Evolutionary conservation across 768 basidiomycete species (phyloP).

Genomic region (Lanmaoa rubissima): DNA sequence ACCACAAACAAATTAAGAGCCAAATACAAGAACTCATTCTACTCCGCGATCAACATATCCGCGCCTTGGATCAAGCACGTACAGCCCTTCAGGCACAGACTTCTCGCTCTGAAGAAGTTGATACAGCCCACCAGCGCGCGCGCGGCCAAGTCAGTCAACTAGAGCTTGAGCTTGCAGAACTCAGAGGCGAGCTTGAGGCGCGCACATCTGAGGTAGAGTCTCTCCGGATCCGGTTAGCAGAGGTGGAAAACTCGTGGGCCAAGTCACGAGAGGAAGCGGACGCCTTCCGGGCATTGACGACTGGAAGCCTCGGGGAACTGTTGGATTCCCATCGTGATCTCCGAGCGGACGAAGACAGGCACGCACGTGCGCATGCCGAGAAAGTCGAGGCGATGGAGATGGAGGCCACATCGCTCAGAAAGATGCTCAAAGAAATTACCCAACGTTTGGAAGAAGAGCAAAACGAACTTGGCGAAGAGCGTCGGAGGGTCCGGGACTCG

Average conservation of each 20-base stretch:
- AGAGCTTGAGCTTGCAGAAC: slow-evolving; percentile 74
- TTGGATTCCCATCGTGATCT: slow-evolving; percentile 86
- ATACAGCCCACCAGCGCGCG: slow-evolving; percentile 67
- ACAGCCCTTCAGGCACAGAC: slow-evolving; percentile 74
- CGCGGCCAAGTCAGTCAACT: slow-evolving; percentile 66
- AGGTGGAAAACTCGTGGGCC: slow-evolving; percentile 88
- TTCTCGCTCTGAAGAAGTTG: slow-evolving; percentile 74
- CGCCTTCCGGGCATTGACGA: slow-evolving; percentile 82
- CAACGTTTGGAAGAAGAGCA: slow-evolving; percentile 71
- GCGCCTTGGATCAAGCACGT: slow-evolving; percentile 83
- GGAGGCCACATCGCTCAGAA: slow-evolving; percentile 71
- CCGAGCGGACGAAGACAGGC: slow-evolving; percentile 78
- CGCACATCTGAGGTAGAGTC: slow-evolving; percentile 72
- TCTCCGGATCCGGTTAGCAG: slow-evolving; percentile 60
- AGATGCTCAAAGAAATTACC: slow-evolving; percentile 76
- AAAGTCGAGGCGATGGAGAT: slow-evolving; percentile 77
- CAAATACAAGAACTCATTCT: slow-evolving; percentile 71
- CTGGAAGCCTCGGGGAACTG: slow-evolving; percentile 80
- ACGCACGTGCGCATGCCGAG: slow-evolving; percentile 74
- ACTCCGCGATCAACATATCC: slow-evolving; percentile 81
- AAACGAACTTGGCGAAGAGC: slow-evolving; percentile 63
- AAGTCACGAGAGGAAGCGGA: slow-evolving; percentile 94
- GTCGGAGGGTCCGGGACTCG: slow-evolving; percentile 57
- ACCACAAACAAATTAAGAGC: slow-evolving; percentile 57
- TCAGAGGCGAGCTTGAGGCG: slow-evolving; percentile 79